phyloP scores from a whole-genome alignment of 768 basidiomycete genomes.

The Cyathus striatus region DNA sequence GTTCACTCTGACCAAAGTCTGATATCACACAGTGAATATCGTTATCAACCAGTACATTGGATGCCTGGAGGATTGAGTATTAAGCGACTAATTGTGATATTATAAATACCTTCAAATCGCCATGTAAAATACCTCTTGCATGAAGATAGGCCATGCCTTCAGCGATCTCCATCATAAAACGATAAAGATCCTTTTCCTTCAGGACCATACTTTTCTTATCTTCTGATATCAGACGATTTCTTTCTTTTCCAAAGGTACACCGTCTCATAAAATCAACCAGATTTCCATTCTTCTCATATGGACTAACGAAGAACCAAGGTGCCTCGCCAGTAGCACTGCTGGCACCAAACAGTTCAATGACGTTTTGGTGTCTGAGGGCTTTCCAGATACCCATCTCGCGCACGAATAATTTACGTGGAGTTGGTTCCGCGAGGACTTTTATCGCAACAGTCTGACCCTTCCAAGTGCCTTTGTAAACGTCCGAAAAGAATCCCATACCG shows the following conservation, averaged over 20 bases:
- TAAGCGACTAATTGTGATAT: too few species aligned
- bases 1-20: conserved; percentile 81
- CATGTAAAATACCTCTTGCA: conserved; percentile 61
- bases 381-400: conserved; percentile 70
- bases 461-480: conserved; percentile 72
- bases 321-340: conserved; percentile 60
- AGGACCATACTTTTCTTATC: conserved; percentile 7
- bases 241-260: conserved; percentile 13
- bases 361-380: conserved; percentile 54
- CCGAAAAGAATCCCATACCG: conserved; percentile 66
- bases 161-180: conserved; percentile 69
- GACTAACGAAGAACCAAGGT: conserved; percentile 74
- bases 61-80: conserved; percentile 32
- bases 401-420: conserved; percentile 57
- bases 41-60: conserved; percentile 76
- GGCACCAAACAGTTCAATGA: conserved; percentile 70
- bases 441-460: conserved; percentile 55
- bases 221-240: conserved; percentile 5
- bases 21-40: conserved; percentile 64
- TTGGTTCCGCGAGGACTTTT: conserved; percentile 62
- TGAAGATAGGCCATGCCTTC: conserved; percentile 84
- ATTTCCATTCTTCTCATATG: conserved; percentile 60
- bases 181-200: conserved; percentile 42
- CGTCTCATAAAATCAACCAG: conserved; percentile 51
- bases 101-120: conserved; percentile 78